phyloP scores from a whole-genome alignment of 1,284 basidiomycete genomes.

The Ganoderma sp. region DNA sequence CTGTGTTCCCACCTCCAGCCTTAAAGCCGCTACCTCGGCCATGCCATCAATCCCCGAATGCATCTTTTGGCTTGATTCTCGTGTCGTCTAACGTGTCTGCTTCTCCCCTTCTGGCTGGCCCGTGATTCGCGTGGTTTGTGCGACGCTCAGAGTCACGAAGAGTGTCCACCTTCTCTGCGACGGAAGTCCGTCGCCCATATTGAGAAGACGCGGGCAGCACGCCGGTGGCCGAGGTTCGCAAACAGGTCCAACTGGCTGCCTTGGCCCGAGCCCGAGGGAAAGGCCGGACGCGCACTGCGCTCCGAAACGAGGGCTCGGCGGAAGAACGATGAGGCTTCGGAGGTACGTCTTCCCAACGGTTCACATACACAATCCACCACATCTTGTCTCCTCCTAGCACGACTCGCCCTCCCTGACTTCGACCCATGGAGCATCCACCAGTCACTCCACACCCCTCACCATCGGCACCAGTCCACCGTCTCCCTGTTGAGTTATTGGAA shows the following conservation, averaged over 20 bases:
- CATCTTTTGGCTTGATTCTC: neutral
- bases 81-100: neutral
- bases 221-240: slow-evolving; percentile 3
- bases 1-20: neutral
- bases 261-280: neutral
- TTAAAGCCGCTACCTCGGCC: neutral
- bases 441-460: neutral
- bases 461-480: slow-evolving; percentile 1
- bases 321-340: neutral
- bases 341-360: neutral
- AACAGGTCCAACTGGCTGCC: neutral
- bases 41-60: slow-evolving; percentile 3
- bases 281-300: neutral
- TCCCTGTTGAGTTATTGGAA: slow-evolving; percentile 20
- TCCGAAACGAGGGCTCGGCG: neutral
- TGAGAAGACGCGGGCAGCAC: slow-evolving; percentile 4
- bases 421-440: neutral
- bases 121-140: neutral
- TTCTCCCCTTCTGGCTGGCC: neutral
- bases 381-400: neutral
- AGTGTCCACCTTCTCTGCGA: neutral
- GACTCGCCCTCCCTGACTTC: neutral
- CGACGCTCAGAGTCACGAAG: neutral
- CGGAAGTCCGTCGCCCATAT: neutral
- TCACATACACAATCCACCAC: neutral